Percentiles rank a stretch among this genome's conserved stretches.
These are phyloP conservation scores for Corylus americana DNA, from an alignment of 306 rosid genomes.

Conservation along the genomic window DNA sequence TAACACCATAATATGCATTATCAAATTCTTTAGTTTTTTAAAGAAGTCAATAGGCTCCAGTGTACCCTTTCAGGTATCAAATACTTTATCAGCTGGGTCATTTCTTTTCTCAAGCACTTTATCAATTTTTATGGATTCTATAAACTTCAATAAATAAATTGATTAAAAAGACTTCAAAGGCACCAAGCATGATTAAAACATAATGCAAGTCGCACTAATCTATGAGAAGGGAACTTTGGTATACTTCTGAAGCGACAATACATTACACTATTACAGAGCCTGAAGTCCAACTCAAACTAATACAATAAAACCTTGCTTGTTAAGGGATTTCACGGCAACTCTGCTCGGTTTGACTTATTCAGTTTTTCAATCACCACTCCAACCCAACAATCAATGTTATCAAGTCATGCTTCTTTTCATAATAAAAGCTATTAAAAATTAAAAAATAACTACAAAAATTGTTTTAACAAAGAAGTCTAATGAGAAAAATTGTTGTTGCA, in stretches of 20 bases:
- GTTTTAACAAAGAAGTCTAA: neutral
- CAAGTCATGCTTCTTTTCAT: neutral
- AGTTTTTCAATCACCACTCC: neutral
- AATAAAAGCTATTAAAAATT: neutral
- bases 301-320: neutral
- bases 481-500: neutral
- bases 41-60: neutral
- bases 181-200: neutral
- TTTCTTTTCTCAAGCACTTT: neutral
- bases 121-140: neutral
- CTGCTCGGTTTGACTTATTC: neutral
- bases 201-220: neutral
- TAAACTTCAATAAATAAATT: neutral
- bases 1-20: neutral
- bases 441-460: neutral
- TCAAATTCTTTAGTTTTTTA: neutral
- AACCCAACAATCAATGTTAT: neutral
- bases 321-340: neutral
- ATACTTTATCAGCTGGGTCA: neutral
- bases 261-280: neutral
- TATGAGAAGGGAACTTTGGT: neutral
- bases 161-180: neutral
- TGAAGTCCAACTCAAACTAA: slow-evolving; percentile 1
- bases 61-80: neutral
- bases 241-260: neutral